Evolutionary conservation across 441 rosid genomes (phyloP).

Genomic region (California macrophylla): DNA sequence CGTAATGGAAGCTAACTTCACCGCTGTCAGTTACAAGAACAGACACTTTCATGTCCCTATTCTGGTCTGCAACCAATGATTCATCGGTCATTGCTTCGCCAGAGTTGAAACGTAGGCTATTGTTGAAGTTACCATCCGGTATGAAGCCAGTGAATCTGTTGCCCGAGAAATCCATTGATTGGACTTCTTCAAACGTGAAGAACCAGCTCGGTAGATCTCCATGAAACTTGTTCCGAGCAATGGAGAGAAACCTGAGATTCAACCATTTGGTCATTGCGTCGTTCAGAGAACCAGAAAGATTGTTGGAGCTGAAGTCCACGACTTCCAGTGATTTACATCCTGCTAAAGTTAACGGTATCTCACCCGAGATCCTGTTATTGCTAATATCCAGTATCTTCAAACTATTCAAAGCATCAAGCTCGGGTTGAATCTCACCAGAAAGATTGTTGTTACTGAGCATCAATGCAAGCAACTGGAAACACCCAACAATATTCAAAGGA

Average conservation of each 20-base stretch:
- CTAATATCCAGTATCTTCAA: conserved; percentile 68
- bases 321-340: conserved; percentile 74
- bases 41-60: conserved; percentile 35
- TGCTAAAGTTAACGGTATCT: conserved; percentile 76
- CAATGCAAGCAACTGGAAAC: conserved; percentile 72
- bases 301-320: conserved; percentile 75
- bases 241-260: conserved; percentile 60
- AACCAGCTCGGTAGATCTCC: conserved; percentile 69
- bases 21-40: conserved; percentile 36
- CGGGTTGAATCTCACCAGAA: conserved; percentile 73
- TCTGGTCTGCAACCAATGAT: conserved; percentile 20
- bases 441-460: conserved; percentile 63
- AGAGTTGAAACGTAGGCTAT: conserved; percentile 39
- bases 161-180: conserved; percentile 62
- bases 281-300: conserved; percentile 63
- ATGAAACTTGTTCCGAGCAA: conserved; percentile 61
- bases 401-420: conserved; percentile 80
- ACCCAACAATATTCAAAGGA: conserved; percentile 71
- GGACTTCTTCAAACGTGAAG: conserved; percentile 57
- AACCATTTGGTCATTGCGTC: conserved; percentile 83
- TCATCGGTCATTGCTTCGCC: conserved; percentile 17
- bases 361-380: conserved; percentile 69
- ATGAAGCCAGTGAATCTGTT: conserved; percentile 69
- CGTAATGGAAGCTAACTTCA: conserved; percentile 51
- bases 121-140: conserved; percentile 67